These are phyloP conservation scores for Lunularia cruciata DNA, from an alignment of 225 moss, liverwort and hornwort genomes.

Conservation along the genomic window DNA sequence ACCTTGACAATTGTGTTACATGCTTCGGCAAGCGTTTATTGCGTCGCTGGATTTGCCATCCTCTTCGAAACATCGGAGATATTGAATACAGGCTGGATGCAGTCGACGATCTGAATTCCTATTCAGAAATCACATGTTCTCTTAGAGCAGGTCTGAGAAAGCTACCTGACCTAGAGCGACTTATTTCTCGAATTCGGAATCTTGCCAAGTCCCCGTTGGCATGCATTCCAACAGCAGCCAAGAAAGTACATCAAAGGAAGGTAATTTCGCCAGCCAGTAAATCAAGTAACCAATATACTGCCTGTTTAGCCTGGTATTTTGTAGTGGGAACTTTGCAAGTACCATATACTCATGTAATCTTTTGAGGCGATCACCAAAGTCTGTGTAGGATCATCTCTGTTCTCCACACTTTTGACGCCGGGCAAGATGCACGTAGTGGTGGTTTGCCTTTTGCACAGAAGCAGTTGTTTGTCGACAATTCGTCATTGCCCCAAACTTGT, in stretches of 20 bases:
- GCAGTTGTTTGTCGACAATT: too few relatives aligned
- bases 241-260: slow-evolving; percentile 75
- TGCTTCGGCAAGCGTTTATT: slow-evolving; percentile 78
- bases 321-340: too few relatives aligned
- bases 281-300: too few relatives aligned
- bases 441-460: too few relatives aligned
- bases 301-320: too few relatives aligned
- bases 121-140: slow-evolving; percentile 56
- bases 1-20: slow-evolving; percentile 72
- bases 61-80: slow-evolving; percentile 63
- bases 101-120: slow-evolving; percentile 64
- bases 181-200: slow-evolving; percentile 74
- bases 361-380: too few relatives aligned
- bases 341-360: too few relatives aligned
- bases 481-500: too few relatives aligned
- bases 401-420: too few relatives aligned
- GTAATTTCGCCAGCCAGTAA: slow-evolving; percentile 29
- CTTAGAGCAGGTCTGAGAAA: slow-evolving; percentile 58
- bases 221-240: slow-evolving; percentile 70
- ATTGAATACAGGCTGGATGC: slow-evolving; percentile 69
- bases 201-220: slow-evolving; percentile 65
- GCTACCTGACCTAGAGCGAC: slow-evolving; percentile 83
- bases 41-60: slow-evolving; percentile 94
- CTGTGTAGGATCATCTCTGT: too few relatives aligned
- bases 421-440: too few relatives aligned